A percentile compares a stretch with the other conserved stretches of the same genome.
Evolutionary conservation across 2,329 filamentous ascomycete genomes (phyloP).

Genomic region (Leptographium wingfieldii): DNA sequence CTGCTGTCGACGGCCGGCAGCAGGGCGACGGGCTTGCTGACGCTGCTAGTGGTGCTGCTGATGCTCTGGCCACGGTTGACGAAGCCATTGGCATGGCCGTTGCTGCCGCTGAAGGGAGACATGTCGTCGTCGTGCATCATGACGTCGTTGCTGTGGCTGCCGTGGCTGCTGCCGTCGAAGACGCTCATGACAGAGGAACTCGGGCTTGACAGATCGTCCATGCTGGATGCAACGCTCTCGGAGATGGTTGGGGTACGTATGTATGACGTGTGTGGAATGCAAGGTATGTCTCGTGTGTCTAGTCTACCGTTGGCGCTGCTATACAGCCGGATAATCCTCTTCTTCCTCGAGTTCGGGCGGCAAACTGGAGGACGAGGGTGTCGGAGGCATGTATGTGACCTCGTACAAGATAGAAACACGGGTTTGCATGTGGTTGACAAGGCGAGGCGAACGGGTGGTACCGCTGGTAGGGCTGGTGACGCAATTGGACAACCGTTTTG

Average conservation of each 20-base stretch:
- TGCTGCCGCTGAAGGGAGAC: conserved; percentile 9
- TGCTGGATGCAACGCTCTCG: not conserved
- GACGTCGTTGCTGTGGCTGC: conserved; percentile 6
- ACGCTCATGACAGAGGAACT: conserved; percentile 11
- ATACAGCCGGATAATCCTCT: conserved; percentile 1
- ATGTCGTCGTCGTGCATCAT: conserved; percentile 9
- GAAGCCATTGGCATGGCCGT: not conserved
- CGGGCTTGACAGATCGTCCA: conserved; percentile 12
- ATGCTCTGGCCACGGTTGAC: conserved; percentile 3
- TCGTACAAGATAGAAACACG: not conserved
- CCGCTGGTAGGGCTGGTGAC: not conserved
- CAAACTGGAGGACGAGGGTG: not conserved
- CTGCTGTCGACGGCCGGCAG: not conserved
- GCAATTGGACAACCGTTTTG: not conserved
- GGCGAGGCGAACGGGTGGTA: not conserved
- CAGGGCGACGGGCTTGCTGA: conserved; percentile 1
- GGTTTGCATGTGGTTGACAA: not conserved
- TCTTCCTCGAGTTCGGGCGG: conserved; percentile 10
- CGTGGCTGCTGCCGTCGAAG: conserved; percentile 10
- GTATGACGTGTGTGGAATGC: no score
- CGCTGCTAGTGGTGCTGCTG: conserved; percentile 6
- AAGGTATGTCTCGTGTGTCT: not conserved
- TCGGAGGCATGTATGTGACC: conserved; percentile 10
- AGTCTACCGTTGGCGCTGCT: not conserved
- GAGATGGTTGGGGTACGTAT: no score